Conservation (phyloP, 2,329 filamentous ascomycete species). For the Penicillium sp. region DNA sequence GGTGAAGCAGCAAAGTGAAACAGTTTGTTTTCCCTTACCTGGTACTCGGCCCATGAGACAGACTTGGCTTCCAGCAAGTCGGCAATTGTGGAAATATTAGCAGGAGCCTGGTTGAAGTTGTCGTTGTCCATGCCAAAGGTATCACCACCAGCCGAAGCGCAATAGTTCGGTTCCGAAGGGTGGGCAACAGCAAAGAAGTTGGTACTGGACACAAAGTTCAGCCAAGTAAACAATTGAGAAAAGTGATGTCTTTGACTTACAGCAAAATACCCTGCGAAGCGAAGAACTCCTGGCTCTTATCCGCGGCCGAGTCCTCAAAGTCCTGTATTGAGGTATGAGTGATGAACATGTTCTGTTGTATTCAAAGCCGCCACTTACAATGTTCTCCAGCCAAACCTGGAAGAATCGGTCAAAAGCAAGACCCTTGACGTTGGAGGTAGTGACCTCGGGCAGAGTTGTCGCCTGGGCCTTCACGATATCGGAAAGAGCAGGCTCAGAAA, state of each 20-base stretch:
- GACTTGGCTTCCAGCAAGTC: conserved; percentile 66
- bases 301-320: conserved; percentile 63
- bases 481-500: conserved; percentile 25
- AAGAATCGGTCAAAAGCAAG: conserved; percentile 71
- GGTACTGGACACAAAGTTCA: conserved; percentile 25
- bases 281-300: conserved; percentile 44
- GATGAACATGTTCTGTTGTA: neutral
- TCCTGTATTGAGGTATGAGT: conserved; percentile 32
- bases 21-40: neutral
- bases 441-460: conserved; percentile 60
- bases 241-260: conserved; percentile 4
- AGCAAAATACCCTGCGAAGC: conserved; percentile 58
- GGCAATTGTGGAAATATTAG: conserved; percentile 65
- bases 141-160: conserved; percentile 66
- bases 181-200: conserved; percentile 66
- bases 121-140: conserved; percentile 73
- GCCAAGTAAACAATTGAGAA: neutral
- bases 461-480: conserved; percentile 42
- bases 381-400: conserved; percentile 77
- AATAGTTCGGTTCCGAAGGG: conserved; percentile 75
- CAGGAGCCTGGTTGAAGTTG: conserved; percentile 57
- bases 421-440: conserved; percentile 65
- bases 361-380: conserved; percentile 41
- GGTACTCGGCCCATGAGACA: conserved; percentile 70
- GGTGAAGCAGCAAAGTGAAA: neutral